Evolutionary conservation across 2,329 filamentous ascomycete species (phyloP).

Genomic region (Hortaea sp.): DNA sequence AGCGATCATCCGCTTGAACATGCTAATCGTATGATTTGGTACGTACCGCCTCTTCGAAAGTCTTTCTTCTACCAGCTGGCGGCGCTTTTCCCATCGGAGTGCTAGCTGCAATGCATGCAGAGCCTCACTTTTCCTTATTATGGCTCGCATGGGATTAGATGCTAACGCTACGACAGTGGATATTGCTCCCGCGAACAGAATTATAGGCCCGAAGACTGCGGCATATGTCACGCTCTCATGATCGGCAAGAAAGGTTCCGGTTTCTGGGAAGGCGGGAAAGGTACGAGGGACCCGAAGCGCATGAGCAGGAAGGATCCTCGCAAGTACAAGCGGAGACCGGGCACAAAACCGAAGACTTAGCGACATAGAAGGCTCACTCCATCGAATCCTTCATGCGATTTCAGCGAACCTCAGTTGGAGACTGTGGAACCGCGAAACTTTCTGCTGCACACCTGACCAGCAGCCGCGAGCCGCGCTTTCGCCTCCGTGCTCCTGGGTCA

Average conservation of each 20-base stretch:
- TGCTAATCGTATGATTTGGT: slow-evolving; percentile 72
- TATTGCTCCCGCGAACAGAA: slow-evolving; percentile 63
- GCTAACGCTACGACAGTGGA: neutral
- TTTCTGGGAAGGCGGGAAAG: slow-evolving; percentile 79
- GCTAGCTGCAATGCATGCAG: too few relatives aligned
- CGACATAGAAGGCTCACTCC: neutral
- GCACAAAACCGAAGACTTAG: slow-evolving; percentile 13
- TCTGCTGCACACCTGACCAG: slow-evolving; percentile 64
- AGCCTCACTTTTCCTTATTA: too few relatives aligned
- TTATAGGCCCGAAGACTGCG: slow-evolving; percentile 66
- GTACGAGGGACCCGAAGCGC: slow-evolving; percentile 54
- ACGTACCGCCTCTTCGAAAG: too few relatives aligned
- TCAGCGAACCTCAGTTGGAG: slow-evolving; percentile 69
- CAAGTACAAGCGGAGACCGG: slow-evolving; percentile 51
- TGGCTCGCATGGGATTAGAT: too few relatives aligned
- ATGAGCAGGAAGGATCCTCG: slow-evolving; percentile 71
- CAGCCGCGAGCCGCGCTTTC: slow-evolving; percentile 14
- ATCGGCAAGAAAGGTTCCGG: slow-evolving; percentile 57
- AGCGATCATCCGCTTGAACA: slow-evolving; percentile 69
- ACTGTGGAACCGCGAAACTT: slow-evolving; percentile 86
- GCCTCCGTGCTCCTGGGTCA: slow-evolving; percentile 5
- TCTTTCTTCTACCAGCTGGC: too few relatives aligned
- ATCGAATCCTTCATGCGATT: too few relatives aligned
- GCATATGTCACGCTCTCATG: slow-evolving; percentile 60
- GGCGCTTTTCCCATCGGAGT: too few relatives aligned